Evolutionary conservation across 139 green algal species (phyloP).

Genomic region (Tetraselmis chui): DNA sequence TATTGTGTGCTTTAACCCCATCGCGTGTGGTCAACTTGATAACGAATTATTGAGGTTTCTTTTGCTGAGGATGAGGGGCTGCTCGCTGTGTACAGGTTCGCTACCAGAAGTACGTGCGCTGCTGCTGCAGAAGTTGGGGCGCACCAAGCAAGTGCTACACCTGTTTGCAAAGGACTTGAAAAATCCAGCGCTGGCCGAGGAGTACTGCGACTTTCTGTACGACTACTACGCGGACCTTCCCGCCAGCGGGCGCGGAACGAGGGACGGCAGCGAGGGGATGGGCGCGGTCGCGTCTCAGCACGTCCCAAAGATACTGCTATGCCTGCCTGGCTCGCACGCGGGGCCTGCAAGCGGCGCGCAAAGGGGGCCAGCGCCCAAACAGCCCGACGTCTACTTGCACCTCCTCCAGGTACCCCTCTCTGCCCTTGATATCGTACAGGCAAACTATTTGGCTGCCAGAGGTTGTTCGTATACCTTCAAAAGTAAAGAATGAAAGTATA

Average conservation of each 20-base stretch:
- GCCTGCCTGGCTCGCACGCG: not conserved
- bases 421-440: too few relatives aligned
- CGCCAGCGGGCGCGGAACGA: too few relatives aligned
- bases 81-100: not conserved
- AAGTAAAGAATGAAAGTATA: too few relatives aligned
- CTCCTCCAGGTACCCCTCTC: not conserved
- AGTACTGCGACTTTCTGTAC: conserved; percentile 65
- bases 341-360: not conserved
- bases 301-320: not conserved
- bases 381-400: conserved; percentile 3
- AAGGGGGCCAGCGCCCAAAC: not conserved
- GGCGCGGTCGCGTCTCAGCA: not conserved
- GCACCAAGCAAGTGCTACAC: not conserved
- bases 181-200: conserved; percentile 44
- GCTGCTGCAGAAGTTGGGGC: conserved; percentile 65
- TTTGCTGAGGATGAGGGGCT: too few relatives aligned
- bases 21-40: too few relatives aligned
- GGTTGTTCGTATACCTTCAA: too few relatives aligned
- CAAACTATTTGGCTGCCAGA: too few relatives aligned
- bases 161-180: conserved; percentile 31
- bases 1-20: too few relatives aligned
- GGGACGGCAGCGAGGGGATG: not conserved
- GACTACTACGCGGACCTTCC: not conserved
- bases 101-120: conserved; percentile 70
- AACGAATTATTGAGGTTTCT: too few relatives aligned